Evolutionary conservation across 1,284 basidiomycete species (phyloP).

Genomic region (Ceratobasidium sp.): DNA sequence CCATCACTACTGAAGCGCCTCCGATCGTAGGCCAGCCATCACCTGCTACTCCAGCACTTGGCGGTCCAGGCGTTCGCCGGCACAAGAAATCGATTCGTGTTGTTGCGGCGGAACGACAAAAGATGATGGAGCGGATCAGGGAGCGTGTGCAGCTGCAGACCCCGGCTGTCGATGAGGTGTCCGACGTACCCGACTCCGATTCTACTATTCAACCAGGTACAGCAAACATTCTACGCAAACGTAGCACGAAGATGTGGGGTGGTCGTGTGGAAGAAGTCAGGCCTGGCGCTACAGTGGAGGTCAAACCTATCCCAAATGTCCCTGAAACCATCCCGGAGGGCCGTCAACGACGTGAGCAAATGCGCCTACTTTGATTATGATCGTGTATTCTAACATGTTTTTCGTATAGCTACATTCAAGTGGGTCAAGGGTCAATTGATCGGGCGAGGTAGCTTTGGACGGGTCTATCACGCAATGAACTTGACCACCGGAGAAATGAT

Average conservation of each 20-base stretch:
- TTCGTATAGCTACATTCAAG: constrained; percentile 81
- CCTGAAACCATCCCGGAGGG: constrained; percentile 62
- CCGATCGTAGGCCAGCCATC: constrained; percentile 44
- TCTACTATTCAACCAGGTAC: constrained; percentile 56
- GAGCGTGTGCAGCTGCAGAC: constrained; percentile 55
- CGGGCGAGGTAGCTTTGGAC: constrained; percentile 95
- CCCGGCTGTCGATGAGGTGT: constrained; percentile 45
- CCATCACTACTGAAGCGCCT: constrained; percentile 68
- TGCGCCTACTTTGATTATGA: constrained; percentile 40
- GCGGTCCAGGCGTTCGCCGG: constrained; percentile 43
- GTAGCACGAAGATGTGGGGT: constrained; percentile 97
- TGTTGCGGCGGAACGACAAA: constrained; percentile 85
- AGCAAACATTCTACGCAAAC: constrained; percentile 68
- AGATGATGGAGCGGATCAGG: constrained; percentile 61
- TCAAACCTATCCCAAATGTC: constrained; percentile 55
- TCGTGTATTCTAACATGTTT: constrained; percentile 43
- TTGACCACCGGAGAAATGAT: constrained; percentile 99
- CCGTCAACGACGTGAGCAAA: constrained; percentile 30
- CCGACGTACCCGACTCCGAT: constrained; percentile 47
- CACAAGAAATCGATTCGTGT: constrained; percentile 91
- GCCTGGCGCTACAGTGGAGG: constrained; percentile 53
- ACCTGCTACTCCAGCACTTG: constrained; percentile 1
- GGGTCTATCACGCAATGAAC: constrained; percentile 95
- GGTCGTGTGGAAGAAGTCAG: constrained; percentile 93
- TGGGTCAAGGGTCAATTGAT: constrained; percentile 99